Conservation (phyloP, 768 basidiomycete genomes). For the Kondoa subrosea region DNA sequence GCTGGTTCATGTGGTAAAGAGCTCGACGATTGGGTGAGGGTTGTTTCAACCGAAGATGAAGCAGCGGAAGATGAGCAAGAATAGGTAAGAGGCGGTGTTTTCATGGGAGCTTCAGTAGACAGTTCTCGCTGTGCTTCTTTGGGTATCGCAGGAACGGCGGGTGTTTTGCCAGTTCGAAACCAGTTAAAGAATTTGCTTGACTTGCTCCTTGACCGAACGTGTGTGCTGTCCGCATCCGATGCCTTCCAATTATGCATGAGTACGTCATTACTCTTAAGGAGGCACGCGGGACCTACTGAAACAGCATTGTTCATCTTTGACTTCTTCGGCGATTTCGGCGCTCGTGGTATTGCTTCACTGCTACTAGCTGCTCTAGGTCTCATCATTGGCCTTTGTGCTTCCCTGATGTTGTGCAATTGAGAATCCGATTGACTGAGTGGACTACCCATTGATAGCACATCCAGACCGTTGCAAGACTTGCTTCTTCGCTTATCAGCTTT, state of each 20-base stretch:
- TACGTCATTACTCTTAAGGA: background rate
- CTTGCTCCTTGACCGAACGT: background rate
- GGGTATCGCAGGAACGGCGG: background rate
- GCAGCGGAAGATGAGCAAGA: background rate
- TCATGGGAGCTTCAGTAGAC: background rate
- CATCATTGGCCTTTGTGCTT: background rate
- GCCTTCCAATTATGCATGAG: no score
- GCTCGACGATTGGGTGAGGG: background rate
- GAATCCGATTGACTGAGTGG: background rate
- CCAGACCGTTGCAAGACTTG: background rate
- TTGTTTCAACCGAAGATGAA: slow-evolving; percentile 4
- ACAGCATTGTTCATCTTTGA: background rate
- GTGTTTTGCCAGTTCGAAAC: background rate
- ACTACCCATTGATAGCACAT: background rate
- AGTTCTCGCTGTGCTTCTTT: background rate
- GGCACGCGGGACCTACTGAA: background rate
- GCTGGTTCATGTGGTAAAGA: background rate
- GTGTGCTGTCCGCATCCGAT: background rate
- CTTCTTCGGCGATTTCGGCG: background rate
- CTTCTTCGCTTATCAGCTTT: background rate
- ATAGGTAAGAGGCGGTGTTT: background rate
- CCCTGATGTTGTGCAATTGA: background rate
- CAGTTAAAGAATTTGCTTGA: background rate
- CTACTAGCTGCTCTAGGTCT: background rate
- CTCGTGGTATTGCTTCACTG: background rate